Base-by-base conservation (phyloP, 306 rosid species). In the Macrotyloma uniflorum region DNA sequence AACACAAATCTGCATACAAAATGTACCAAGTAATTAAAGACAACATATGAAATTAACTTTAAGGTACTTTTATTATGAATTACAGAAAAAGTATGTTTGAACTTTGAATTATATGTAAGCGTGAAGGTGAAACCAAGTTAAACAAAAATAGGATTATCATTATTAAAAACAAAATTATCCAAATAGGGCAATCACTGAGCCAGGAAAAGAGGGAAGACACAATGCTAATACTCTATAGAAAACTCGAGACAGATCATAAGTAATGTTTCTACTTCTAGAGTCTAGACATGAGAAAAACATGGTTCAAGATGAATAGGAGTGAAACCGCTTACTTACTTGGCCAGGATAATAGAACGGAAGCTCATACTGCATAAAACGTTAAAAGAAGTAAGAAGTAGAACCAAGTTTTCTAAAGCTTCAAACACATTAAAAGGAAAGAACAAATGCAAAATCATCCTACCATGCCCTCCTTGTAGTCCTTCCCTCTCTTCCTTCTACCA, bases 291-390 rank as follows among this genome's bases (percentile, higher is more conserved):
- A 74, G 12, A 66, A 65, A 46, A 74, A 22, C 71, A 63, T n/a
- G 76, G 47, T 14, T 33, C 73, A 38, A 23, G 62, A 69, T 20
- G 33, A 70, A 46, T 71, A 76, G 38, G 46, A 67, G 74, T 55
- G 42, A 20, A 57, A 66, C 35, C 63, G 85, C 97, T 87, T 88
- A 95, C 97, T 90, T 89, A 95, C 98, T 84, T 94, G 98, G 76
- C 98, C 97, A 38, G 98, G 98, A 87, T 89, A 90, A 74, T 94
- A 94, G 83, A 92, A 94, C 0, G 97, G 98, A 82, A 95, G 97
- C 84, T 95, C 98, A 57, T 91, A 95, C 98, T 95, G 98, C 97
- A 92, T 16, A 80, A 75, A 76, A 70, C 74, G 80, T 72, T 46
- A 18, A n/a, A 40, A 13, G 14, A 63, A 35, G 23, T 79, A 30